phyloP scores from a whole-genome alignment of 108 stramenopile species.

The Thalassiosira profunda region DNA sequence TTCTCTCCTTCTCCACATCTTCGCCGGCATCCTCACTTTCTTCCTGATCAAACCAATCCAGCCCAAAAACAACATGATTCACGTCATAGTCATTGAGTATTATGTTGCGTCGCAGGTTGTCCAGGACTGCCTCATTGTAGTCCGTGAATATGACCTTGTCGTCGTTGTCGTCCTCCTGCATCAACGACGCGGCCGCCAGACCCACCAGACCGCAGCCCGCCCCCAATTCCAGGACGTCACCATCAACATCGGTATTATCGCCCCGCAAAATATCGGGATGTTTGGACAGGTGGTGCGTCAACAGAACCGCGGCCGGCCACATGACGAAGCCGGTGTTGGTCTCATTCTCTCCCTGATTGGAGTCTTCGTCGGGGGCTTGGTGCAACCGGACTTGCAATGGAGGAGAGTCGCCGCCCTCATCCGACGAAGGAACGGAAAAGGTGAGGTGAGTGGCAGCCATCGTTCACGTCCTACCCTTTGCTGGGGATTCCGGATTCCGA shows the following conservation, averaged over 20 bases:
- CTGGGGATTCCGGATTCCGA: no score
- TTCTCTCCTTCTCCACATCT: neutral
- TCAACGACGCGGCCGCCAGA: slow-evolving; percentile 56
- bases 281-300: slow-evolving; percentile 60
- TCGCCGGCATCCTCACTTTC: neutral
- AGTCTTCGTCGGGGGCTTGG: slow-evolving; percentile 18
- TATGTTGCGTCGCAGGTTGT: slow-evolving; percentile 72
- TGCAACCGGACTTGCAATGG: neutral
- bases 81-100: slow-evolving; percentile 52
- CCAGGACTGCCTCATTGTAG: slow-evolving; percentile 68
- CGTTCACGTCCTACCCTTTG: no score
- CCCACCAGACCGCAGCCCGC: slow-evolving; percentile 80
- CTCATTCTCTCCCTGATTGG: slow-evolving; percentile 13
- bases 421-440: neutral
- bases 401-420: neutral
- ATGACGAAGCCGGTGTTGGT: slow-evolving; percentile 55
- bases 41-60: slow-evolving; percentile 41
- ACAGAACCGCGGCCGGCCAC: slow-evolving; percentile 83
- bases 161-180: slow-evolving; percentile 1
- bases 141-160: slow-evolving; percentile 66
- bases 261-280: slow-evolving; percentile 41
- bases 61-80: slow-evolving; percentile 17
- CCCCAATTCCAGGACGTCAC: slow-evolving; percentile 70
- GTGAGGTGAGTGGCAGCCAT: neutral
- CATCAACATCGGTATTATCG: slow-evolving; percentile 6